Base-by-base conservation (phyloP, 805 yeast species). In the Saccharomycopsis fodiens region DNA sequence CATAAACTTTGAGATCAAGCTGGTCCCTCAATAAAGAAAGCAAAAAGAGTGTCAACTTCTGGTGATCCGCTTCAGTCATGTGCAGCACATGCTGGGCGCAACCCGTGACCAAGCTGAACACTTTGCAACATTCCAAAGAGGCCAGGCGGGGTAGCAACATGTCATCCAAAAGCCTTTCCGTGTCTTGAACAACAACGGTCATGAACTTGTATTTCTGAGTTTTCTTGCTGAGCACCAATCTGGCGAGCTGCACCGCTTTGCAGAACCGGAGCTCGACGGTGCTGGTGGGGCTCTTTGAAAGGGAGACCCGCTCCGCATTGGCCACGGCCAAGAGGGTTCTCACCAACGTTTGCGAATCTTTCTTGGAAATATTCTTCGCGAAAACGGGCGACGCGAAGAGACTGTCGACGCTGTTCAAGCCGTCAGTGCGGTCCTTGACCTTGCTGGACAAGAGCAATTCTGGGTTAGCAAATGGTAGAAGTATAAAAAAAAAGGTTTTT, bases 401-500 rank as follows among this genome's bases (percentile, higher is more conserved):
- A 42, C 57, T 62, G 8, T 67, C 67, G 22, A 76, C 53, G 22
- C 58, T 63, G 17, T 58, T 57, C 6, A 80, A 54, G 0, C 74
- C 82, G 40, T 72, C 76, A 51, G 65, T 74, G 32, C 85, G 62
- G 12, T 78, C 84, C 50, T 70, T 72, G 27, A 76, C 62, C 54
- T 73, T 79, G 2, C 69, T 49, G 1, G 85, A 79, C 20, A 62
- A 63, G 34, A 79, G 61, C 29, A 25, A 22, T 17, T 41, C 22
- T 17, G 7, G n/a, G n/a, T n/a, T n/a, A n/a, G n/a, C n/a, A n/a
- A n/a, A n/a, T n/a, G n/a, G n/a, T n/a, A n/a, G n/a, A n/a, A n/a
- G n/a, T n/a, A n/a, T n/a, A n/a, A n/a, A n/a, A n/a, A n/a, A n/a
- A n/a, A n/a, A n/a, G n/a, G n/a, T n/a, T n/a, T n/a, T n/a, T n/a